These are phyloP conservation scores for Diaporthe australafricana DNA, from an alignment of 2,329 filamentous ascomycete genomes.

Conservation along the genomic window DNA sequence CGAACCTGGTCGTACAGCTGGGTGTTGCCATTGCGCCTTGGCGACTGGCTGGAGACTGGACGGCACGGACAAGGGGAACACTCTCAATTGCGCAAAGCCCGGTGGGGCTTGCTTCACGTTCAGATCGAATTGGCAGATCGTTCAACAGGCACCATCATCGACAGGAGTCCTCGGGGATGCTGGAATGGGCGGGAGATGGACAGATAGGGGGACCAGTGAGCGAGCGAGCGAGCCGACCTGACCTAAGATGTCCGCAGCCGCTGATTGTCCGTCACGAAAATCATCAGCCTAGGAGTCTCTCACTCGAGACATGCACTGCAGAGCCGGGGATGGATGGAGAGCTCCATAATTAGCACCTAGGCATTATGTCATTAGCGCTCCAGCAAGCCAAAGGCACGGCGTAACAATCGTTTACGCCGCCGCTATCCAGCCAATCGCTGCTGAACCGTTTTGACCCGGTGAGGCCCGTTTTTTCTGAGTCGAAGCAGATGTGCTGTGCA, in stretches of 20 bases:
- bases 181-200: neutral
- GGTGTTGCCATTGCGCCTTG: conserved; percentile 36
- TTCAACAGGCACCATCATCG: conserved; percentile 27
- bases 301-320: neutral
- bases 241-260: neutral
- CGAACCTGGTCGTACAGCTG: conserved; percentile 37
- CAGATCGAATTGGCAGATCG: conserved; percentile 11
- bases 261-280: conserved; percentile 20
- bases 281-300: conserved; percentile 13
- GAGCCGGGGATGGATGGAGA: neutral
- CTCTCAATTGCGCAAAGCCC: conserved; percentile 34
- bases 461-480: conserved; percentile 16
- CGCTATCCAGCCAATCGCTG: conserved; percentile 35
- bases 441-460: conserved; percentile 22
- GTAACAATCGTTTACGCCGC: conserved; percentile 22
- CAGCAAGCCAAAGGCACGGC: neutral
- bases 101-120: conserved; percentile 31
- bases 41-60: neutral
- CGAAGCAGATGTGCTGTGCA: conserved; percentile 14
- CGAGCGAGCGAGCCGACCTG: conserved; percentile 12
- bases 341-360: conserved; percentile 28
- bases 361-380: conserved; percentile 36
- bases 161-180: neutral
- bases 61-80: conserved; percentile 4
- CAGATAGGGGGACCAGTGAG: neutral